Evolutionary conservation across 257 asterid species (phyloP).

Genomic region (Solanum infundibuliforme): DNA sequence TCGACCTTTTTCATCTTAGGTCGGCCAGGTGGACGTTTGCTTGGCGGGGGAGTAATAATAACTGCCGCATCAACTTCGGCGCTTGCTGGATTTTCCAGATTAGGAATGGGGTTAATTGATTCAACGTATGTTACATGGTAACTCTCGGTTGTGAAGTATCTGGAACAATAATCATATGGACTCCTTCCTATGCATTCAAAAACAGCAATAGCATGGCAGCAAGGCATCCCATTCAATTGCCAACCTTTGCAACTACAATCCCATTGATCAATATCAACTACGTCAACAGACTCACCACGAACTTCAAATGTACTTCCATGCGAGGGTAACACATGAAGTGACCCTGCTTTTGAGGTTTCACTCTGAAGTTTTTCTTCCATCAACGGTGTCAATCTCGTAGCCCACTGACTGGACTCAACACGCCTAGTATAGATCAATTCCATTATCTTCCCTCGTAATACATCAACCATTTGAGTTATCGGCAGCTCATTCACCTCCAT

Average conservation of each 20-base stretch:
- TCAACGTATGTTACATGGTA: slow-evolving; percentile 63
- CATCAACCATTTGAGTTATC: slow-evolving; percentile 95
- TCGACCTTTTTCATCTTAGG: slow-evolving; percentile 80
- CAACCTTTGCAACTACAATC: slow-evolving; percentile 90
- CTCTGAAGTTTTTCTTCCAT: slow-evolving; percentile 79
- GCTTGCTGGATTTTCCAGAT: slow-evolving; percentile 66
- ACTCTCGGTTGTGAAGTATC: slow-evolving; percentile 58
- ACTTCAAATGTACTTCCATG: slow-evolving; percentile 73
- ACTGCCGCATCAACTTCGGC: slow-evolving; percentile 39
- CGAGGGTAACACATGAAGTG: slow-evolving; percentile 32
- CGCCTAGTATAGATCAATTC: slow-evolving; percentile 73
- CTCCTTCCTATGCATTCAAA: slow-evolving; percentile 51
- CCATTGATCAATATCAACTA: slow-evolving; percentile 71
- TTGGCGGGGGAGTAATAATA: slow-evolving; percentile 86
- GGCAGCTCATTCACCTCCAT: slow-evolving; percentile 93
- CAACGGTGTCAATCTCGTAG: slow-evolving; percentile 56
- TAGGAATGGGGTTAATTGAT: slow-evolving; percentile 85
- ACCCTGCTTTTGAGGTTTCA: slow-evolving; percentile 53
- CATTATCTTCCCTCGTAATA: slow-evolving; percentile 89
- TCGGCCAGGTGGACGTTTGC: slow-evolving; percentile 84
- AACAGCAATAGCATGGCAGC: slow-evolving; percentile 83
- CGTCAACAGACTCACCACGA: slow-evolving; percentile 48
- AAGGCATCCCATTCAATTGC: slow-evolving; percentile 88
- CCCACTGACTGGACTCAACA: slow-evolving; percentile 76
- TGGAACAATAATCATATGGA: slow-evolving; percentile 69